Conservation (phyloP, 306 rosid genomes). For the Canavalia ensiformis region DNA sequence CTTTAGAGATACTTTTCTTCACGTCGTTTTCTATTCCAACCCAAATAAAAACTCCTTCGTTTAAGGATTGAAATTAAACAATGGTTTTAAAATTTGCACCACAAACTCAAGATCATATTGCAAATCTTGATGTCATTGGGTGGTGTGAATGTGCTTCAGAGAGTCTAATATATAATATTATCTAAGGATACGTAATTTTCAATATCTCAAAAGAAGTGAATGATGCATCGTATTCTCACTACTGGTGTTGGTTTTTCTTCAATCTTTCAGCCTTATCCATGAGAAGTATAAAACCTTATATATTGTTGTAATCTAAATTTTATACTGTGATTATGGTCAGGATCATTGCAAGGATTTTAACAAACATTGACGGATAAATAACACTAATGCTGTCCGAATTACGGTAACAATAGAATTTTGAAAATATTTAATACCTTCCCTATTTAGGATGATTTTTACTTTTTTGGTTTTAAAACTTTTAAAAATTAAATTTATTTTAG, state of each 20-base stretch:
- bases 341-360: too few species aligned
- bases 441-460: too few species aligned
- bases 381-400: background rate
- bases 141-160: background rate
- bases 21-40: conserved; percentile 21
- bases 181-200: background rate
- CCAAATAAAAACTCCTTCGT: background rate
- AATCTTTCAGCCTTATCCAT: background rate
- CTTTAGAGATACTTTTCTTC: background rate
- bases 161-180: background rate
- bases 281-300: background rate
- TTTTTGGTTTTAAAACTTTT: too few species aligned
- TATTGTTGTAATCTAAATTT: too few species aligned
- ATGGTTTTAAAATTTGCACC: conserved; percentile 11
- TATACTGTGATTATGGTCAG: too few species aligned
- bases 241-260: background rate
- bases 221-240: background rate
- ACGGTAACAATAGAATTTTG: background rate
- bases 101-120: conserved; percentile 26
- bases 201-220: background rate
- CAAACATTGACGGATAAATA: too few species aligned
- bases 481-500: too few species aligned
- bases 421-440: background rate
- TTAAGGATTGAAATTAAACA: background rate
- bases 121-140: conserved; percentile 18